Conservation (phyloP, 2,329 filamentous ascomycete genomes). For the Cladosporium phlei region DNA sequence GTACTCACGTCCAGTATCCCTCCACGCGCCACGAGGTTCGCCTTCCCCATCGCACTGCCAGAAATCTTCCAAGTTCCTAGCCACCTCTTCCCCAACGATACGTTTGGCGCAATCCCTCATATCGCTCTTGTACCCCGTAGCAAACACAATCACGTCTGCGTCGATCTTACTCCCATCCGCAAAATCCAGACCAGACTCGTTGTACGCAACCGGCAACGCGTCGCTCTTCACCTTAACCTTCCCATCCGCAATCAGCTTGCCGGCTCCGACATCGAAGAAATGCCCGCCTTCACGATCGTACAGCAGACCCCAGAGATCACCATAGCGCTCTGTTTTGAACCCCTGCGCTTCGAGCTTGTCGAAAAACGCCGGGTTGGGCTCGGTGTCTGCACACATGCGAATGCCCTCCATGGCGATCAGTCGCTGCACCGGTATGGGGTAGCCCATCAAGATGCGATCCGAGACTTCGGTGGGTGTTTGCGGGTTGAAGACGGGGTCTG, state of each 20-base stretch:
- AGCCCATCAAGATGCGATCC: conserved; percentile 20
- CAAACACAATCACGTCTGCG: conserved; percentile 43
- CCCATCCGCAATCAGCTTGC: conserved; percentile 38
- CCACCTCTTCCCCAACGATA: conserved; percentile 62
- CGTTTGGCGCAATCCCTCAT: conserved; percentile 54
- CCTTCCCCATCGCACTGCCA: conserved; percentile 46
- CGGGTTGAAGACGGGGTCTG: conserved; percentile 19
- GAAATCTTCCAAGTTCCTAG: conserved; percentile 60
- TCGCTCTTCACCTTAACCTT: conserved; percentile 42
- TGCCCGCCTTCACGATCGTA: conserved; percentile 42
- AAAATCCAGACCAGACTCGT: conserved; percentile 38
- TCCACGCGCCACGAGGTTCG: conserved; percentile 42
- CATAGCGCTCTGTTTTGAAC: conserved; percentile 36
- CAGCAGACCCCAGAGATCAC: conserved; percentile 34
- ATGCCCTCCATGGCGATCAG: conserved; percentile 29
- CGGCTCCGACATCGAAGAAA: conserved; percentile 44
- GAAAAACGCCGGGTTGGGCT: conserved; percentile 33
- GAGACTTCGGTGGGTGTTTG: conserved; percentile 14
- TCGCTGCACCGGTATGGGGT: conserved; percentile 26
- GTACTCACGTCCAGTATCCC: conserved; percentile 33
- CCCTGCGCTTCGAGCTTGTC: conserved; percentile 38
- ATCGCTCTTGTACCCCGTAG: conserved; percentile 42
- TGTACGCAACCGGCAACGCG: conserved; percentile 32
- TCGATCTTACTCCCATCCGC: conserved; percentile 38
- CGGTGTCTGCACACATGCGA: conserved; percentile 27